Base-by-base conservation (phyloP, 23 red algal genomes). In the Gracilaria domingensis region DNA sequence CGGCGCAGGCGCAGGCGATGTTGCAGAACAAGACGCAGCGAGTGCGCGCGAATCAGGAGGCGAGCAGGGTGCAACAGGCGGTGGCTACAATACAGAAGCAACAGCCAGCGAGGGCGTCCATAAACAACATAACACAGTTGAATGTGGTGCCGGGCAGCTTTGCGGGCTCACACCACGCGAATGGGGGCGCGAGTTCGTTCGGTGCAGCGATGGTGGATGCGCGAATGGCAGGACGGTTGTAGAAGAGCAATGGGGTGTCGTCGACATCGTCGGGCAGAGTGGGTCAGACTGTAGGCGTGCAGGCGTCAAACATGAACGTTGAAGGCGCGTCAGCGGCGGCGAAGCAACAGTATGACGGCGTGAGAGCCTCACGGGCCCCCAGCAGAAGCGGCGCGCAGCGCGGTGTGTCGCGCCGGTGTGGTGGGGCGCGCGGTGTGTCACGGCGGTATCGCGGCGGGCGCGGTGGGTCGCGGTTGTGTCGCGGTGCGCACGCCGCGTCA, bases 1-100 rank as follows among this genome's bases (percentile, higher is more conserved):
- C 34, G 65, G 65, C 13, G 65, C n/a, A 32, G 65, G 65, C 65
- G 13, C 59, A 64, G 28, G 59, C 59, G 59, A n/a, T 64, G 59
- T 64, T 64, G 59, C 21, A 64, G 59, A 64, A 64, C n/a, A n/a
- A 64, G 28, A 64, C 21, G 59, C 59, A n/a, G 59, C 59, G 59
- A 28, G 21, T 30, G 59, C 59, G 59, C 28, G 59, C 59, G n/a
- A 64, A 64, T 30, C 59, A 64, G 28, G 59, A 64, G 21, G 28
- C 59, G 59, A n/a, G 28, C n/a, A 64, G 59, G n/a, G 35, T 36
- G 65, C 5, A 13, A 17, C 26, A 32, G 35, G 65, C 65, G 65
- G 7, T 70, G 65, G 65, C 59, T 30, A 64, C 21, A n/a, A 64
- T 64, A 28, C 59, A 64, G 28, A 64, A 64, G 28, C 45, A 48